These are phyloP conservation scores for Mucor plumbeus DNA, from an alignment of 371 early-diverging fungal species.

Conservation along the genomic window DNA sequence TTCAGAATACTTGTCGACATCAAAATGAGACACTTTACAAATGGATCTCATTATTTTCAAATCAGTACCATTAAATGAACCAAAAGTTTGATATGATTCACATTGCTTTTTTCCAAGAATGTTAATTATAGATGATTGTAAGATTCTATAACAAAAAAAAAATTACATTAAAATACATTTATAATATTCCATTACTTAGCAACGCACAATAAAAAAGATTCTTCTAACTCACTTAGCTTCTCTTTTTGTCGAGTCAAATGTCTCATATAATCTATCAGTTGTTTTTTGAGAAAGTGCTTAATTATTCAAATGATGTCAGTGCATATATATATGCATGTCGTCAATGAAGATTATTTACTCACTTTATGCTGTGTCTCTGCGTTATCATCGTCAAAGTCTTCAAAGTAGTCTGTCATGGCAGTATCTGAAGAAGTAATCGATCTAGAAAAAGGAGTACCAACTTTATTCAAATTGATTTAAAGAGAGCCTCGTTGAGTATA, in stretches of 20 bases:
- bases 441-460: not conserved
- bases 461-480: not conserved
- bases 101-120: conserved; percentile 14
- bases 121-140: conserved; percentile 9
- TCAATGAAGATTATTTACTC: not conserved
- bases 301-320: not conserved
- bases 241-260: not conserved
- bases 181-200: not conserved
- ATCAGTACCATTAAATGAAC: not conserved
- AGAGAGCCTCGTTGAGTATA: not conserved
- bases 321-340: not conserved
- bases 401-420: conserved; percentile 2
- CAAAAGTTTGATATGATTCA: conserved; percentile 5
- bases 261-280: conserved; percentile 3
- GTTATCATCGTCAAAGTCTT: not conserved
- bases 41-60: conserved; percentile 5
- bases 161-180: not conserved
- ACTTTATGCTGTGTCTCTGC: not conserved
- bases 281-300: not conserved
- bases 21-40: not conserved
- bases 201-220: conserved; percentile 6
- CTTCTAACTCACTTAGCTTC: not conserved
- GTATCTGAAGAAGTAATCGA: not conserved
- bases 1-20: not conserved
- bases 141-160: not conserved